These are phyloP conservation scores for Lachancea thermotolerans DNA, from an alignment of 805 yeast species.

Conservation along the genomic window DNA sequence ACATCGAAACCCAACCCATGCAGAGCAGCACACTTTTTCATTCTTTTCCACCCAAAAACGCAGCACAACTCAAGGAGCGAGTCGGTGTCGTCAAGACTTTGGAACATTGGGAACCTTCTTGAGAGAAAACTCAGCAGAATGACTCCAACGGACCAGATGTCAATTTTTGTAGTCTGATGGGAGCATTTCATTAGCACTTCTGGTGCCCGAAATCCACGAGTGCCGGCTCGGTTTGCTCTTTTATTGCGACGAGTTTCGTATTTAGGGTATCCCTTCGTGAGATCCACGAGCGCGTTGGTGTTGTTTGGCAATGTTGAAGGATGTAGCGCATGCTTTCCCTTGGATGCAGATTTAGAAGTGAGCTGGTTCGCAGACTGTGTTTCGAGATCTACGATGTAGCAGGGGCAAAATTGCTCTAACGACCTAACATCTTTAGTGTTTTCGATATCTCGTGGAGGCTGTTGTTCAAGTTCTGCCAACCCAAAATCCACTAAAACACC, in stretches of 20 bases:
- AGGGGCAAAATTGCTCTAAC: conserved; percentile 45
- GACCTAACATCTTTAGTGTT: conserved; percentile 1
- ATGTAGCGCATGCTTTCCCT: conserved; percentile 3
- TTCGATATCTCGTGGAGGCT: neutral
- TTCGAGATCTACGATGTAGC: conserved; percentile 36
- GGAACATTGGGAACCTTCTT: conserved; percentile 86
- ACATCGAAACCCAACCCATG: conserved; percentile 88
- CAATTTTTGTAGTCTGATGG: conserved; percentile 74
- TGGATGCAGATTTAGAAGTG: conserved; percentile 8
- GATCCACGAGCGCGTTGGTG: conserved; percentile 17
- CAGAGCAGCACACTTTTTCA: conserved; percentile 69
- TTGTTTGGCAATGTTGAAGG: conserved; percentile 3
- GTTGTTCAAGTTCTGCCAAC: conserved; percentile 52
- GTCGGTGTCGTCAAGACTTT: conserved; percentile 88
- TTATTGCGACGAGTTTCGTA: conserved; percentile 83
- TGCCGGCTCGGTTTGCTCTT: conserved; percentile 95
- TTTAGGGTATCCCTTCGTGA: conserved; percentile 67
- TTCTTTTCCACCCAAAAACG: conserved; percentile 66
- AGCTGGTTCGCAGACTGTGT: conserved; percentile 11
- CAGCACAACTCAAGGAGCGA: conserved; percentile 80
- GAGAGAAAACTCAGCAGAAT: conserved; percentile 71
- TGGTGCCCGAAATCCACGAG: conserved; percentile 92
- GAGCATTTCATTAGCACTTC: conserved; percentile 85
- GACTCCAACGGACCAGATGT: conserved; percentile 91
- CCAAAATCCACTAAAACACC: conserved; percentile 94